Conservation (phyloP, 768 basidiomycete genomes). For the Steccherinum ochraceum region DNA sequence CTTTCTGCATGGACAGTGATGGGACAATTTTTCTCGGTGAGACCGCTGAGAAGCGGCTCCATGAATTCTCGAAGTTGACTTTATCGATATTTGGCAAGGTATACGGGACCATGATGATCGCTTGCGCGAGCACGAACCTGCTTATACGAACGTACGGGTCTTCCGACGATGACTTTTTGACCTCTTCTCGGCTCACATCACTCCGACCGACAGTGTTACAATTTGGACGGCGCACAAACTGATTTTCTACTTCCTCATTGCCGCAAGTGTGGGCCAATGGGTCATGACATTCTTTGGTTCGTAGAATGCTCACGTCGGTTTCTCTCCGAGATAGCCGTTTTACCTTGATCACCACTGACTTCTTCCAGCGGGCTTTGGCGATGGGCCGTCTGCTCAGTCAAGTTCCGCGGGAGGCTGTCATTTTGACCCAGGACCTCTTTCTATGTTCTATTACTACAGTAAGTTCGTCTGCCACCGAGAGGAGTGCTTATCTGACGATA, state of each 20-base stretch:
- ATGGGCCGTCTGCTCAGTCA: neutral
- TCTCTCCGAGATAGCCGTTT: no score
- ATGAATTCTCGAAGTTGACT: no score
- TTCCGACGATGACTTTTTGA: neutral
- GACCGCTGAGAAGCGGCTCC: no score
- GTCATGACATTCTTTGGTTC: constrained; percentile 1
- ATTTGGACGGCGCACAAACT: constrained; percentile 2
- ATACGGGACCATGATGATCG: neutral
- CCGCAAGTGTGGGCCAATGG: neutral
- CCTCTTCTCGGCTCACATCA: neutral
- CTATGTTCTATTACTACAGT: neutral
- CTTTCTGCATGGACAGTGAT: no score
- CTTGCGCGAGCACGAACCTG: constrained; percentile 5
- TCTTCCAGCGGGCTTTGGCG: neutral
- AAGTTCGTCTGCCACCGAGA: no score
- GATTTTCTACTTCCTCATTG: neutral
- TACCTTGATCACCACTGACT: no score
- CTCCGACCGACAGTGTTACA: neutral
- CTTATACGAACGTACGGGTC: constrained; percentile 7
- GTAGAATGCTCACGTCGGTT: no score
- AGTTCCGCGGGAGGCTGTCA: neutral
- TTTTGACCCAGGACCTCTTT: neutral
- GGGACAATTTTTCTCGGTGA: no score
- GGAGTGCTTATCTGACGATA: no score
- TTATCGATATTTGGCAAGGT: no score